Percentiles rank a stretch among this genome's conserved stretches.
phyloP scores from a whole-genome alignment of 2,329 filamentous ascomycete species.

The Colletotrichum tabaci region DNA sequence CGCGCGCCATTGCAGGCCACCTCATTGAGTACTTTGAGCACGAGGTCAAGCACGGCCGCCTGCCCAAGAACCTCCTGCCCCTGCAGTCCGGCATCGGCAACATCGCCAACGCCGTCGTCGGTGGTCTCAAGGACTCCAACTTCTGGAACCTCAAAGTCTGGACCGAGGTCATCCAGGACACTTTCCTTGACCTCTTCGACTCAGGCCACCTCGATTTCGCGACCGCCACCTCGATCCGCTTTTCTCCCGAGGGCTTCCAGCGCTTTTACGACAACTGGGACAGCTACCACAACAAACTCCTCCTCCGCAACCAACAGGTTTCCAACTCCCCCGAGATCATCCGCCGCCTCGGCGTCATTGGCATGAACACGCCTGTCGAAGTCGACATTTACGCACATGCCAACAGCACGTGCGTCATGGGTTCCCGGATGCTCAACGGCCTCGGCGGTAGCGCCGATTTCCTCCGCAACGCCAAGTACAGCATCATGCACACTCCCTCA shows the following conservation, averaged over 20 bases:
- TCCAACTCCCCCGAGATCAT: conserved; percentile 95
- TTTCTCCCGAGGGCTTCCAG: conserved; percentile 91
- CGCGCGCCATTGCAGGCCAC: conserved; percentile 81
- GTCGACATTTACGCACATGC: conserved; percentile 96
- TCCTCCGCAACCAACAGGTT: conserved; percentile 89
- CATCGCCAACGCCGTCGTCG: conserved; percentile 92
- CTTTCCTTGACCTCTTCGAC: conserved; percentile 94
- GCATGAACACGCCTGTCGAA: conserved; percentile 96
- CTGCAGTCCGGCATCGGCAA: conserved; percentile 93
- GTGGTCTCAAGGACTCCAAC: conserved; percentile 84
- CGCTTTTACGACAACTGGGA: conserved; percentile 93
- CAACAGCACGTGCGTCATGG: conserved; percentile 92
- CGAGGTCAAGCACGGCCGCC: conserved; percentile 83
- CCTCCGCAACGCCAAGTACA: conserved; percentile 84
- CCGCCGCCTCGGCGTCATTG: conserved; percentile 86
- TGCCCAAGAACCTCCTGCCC: conserved; percentile 83
- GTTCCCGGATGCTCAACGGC: conserved; percentile 88
- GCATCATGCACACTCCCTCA: conserved; percentile 93
- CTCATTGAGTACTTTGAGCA: conserved; percentile 89
- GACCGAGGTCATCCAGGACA: conserved; percentile 95
- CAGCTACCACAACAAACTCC: conserved; percentile 82
- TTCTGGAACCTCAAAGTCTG: conserved; percentile 92
- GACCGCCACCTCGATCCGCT: conserved; percentile 90
- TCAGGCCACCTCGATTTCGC: conserved; percentile 90
- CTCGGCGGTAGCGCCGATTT: conserved; percentile 88